Evolutionary conservation across 108 stramenopile genomes (phyloP), one percentile per base, ranked within the genome.

Genomic region (Epithemia pelagica): DNA sequence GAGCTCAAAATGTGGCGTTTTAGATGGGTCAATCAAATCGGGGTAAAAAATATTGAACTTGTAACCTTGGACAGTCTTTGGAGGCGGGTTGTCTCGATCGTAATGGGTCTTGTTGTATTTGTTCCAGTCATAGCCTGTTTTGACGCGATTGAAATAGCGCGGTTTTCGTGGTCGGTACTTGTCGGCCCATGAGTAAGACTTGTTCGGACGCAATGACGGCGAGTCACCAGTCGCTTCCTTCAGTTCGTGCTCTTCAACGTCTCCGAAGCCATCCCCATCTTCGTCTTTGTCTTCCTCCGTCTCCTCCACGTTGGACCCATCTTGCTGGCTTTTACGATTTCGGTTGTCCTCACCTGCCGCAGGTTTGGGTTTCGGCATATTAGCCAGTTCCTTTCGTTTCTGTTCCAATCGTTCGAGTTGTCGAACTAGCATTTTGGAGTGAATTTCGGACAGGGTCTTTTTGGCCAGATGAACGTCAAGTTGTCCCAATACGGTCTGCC

Each of bases 11-110:
- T 88, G 85, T 8, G 99, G 99, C 0, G 97, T 95, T 70, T 96
- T 87, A 61, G 85, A 81, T 54, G 87, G 91, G 73, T 99, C 97
- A 54, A 99, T 94, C 27, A 99, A 89, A 72, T 99, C 99, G 32
- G 99, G 96, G 80, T 99, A 99, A 72, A 98, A 98, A 46, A 99
- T 81, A 68, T 96, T 97, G 81, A 99, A 99, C 68, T 97, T 98
- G 85, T 99, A 99, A 20, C 99, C 98, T 78, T 99, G 98, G 19
- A 98, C 95, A 59, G 89, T 92, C 78, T 97, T 97, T n/a, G 99
- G 99, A 19, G 99, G 99, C 29, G 99, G 99, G 68, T 97, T 98
- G 64, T 99, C 99, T 61, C 84, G 83, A 83, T 98, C 98, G 67
- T 92, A 99, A 73, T 99, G 97, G 10, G 96, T 95, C 71, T 95